phyloP scores from a whole-genome alignment of 257 asterid species.

The Solanum tarijense region DNA sequence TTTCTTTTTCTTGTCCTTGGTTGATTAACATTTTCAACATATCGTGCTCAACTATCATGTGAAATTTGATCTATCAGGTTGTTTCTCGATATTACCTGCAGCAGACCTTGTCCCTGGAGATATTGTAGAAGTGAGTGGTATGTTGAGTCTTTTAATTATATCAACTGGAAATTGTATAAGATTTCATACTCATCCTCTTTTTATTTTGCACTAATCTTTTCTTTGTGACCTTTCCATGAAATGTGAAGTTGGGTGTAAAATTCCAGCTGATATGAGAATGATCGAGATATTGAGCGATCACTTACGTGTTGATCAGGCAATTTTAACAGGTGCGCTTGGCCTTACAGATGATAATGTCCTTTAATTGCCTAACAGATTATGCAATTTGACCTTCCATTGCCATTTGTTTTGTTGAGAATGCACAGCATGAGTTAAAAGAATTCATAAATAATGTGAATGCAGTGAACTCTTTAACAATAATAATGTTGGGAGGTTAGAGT shows the following conservation, averaged over 20 bases:
- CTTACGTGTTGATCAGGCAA: conserved; percentile 96
- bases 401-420: neutral
- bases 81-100: conserved; percentile 91
- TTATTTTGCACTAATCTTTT: conserved; percentile 3
- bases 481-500: neutral
- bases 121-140: conserved; percentile 96
- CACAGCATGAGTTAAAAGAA: neutral
- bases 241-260: conserved; percentile 86
- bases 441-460: neutral
- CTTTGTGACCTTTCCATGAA: conserved; percentile 7
- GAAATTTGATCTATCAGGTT: conserved; percentile 39
- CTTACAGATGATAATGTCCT: neutral
- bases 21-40: neutral
- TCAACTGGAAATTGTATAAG: neutral
- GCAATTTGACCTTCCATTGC: neutral
- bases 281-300: conserved; percentile 83
- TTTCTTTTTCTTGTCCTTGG: neutral
- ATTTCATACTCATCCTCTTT: neutral
- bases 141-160: conserved; percentile 11
- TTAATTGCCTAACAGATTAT: neutral
- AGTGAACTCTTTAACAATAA: neutral
- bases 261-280: conserved; percentile 99
- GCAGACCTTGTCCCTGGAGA: conserved; percentile 98
- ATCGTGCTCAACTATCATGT: conserved; percentile 3
- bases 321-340: conserved; percentile 56